Evolutionary conservation across 192 early-diverging fungal genomes (phyloP).

Genomic region (Neocallimastix lanati): DNA sequence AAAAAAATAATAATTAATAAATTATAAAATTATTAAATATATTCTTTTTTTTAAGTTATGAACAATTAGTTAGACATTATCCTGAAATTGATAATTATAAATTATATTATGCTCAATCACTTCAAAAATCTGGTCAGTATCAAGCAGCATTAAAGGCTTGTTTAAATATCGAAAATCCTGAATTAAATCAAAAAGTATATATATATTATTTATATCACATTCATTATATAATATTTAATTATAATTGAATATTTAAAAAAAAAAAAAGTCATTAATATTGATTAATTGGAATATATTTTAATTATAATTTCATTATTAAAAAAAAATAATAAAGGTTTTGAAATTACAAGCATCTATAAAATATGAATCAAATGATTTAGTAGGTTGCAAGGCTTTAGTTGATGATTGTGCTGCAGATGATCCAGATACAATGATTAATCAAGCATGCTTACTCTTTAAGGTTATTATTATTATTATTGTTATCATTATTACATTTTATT

Average conservation of each 20-base stretch:
- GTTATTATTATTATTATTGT: slow-evolving; percentile 5
- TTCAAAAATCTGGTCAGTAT: slow-evolving; percentile 36
- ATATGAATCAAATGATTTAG: slow-evolving; percentile 30
- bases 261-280: too few species aligned
- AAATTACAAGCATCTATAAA: slow-evolving; percentile 42
- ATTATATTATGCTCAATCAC: slow-evolving; percentile 31
- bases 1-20: background rate
- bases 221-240: too few species aligned
- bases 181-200: slow-evolving; percentile 17
- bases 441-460: slow-evolving; percentile 34
- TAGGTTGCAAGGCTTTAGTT: slow-evolving; percentile 28
- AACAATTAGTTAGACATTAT: slow-evolving; percentile 23
- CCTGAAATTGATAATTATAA: slow-evolving; percentile 31
- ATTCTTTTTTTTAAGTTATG: slow-evolving; percentile 20
- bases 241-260: too few species aligned
- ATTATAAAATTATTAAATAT: background rate
- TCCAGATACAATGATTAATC: slow-evolving; percentile 32
- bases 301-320: too few species aligned
- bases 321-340: too few species aligned
- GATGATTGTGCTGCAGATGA: slow-evolving; percentile 27
- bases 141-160: slow-evolving; percentile 28
- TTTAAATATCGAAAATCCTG: slow-evolving; percentile 18
- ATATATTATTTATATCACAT: too few species aligned
- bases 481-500: background rate
- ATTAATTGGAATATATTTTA: too few species aligned